Percentiles rank a stretch among this genome's conserved stretches.
Evolutionary conservation across 768 basidiomycete species (phyloP).

Genomic region (Auricularia sp.): DNA sequence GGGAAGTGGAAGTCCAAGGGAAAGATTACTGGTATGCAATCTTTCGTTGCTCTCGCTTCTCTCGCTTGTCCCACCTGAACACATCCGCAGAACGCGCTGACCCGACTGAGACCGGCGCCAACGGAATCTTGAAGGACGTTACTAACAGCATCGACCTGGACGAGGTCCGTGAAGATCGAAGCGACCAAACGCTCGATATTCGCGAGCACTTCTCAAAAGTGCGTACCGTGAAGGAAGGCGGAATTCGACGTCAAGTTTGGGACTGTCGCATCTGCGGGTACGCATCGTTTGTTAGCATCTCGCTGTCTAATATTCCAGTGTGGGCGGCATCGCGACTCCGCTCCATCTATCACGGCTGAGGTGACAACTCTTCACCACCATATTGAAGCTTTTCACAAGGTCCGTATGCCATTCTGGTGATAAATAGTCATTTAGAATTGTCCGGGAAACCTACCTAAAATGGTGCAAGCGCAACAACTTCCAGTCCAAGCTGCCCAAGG

Average conservation of each 20-base stretch:
- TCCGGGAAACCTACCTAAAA: constrained; percentile 12
- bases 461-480: constrained; percentile 21
- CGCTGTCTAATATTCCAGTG: background rate
- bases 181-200: background rate
- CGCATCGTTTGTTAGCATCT: background rate
- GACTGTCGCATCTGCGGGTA: background rate
- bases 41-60: too few relatives aligned
- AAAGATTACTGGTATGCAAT: too few relatives aligned
- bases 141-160: background rate
- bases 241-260: background rate
- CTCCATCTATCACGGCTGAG: background rate
- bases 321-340: background rate
- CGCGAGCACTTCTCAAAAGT: background rate
- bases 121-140: background rate
- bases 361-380: background rate
- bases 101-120: background rate
- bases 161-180: background rate
- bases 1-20: too few relatives aligned
- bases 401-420: background rate
- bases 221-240: background rate
- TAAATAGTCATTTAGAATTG: background rate
- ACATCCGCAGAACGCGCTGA: background rate
- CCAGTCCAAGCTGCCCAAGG: constrained; percentile 20
- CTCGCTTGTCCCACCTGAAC: too few relatives aligned
- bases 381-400: background rate